Conservation (phyloP, 305 asterid species). For the Fraxinus baroniana region DNA sequence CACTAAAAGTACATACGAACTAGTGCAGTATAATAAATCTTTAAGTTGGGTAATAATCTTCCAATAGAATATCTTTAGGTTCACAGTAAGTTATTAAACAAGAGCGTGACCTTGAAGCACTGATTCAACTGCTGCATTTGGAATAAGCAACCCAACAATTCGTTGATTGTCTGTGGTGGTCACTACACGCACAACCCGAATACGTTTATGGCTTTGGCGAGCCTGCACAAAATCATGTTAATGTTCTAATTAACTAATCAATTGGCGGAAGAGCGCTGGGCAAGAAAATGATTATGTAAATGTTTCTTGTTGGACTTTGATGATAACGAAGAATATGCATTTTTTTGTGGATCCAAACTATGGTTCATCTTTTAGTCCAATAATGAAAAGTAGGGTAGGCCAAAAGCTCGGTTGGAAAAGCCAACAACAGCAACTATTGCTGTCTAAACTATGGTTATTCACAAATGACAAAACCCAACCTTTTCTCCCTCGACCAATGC, state of each 20-base stretch:
- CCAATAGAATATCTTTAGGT: not conserved
- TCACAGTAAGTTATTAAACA: not conserved
- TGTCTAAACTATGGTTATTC: not conserved
- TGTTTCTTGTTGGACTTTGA: not conserved
- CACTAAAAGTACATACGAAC: not conserved
- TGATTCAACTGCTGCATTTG: slow-evolving; percentile 91
- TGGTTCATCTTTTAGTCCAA: not conserved
- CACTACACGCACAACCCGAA: slow-evolving; percentile 85
- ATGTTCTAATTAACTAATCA: slow-evolving; percentile 13
- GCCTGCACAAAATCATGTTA: slow-evolving; percentile 46
- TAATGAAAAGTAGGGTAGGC: not conserved
- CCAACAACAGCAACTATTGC: not conserved
- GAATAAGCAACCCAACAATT: slow-evolving; percentile 87
- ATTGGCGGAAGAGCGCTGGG: slow-evolving; percentile 11
- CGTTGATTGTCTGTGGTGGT: slow-evolving; percentile 80
- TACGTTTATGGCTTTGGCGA: slow-evolving; percentile 78
- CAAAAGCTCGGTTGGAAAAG: not conserved
- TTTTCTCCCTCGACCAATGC: not conserved
- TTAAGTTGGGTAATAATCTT: not conserved
- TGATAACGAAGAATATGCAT: not conserved
- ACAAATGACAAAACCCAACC: not conserved
- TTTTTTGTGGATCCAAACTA: not conserved
- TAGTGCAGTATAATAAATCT: not conserved
- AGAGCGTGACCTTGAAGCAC: slow-evolving; percentile 78
- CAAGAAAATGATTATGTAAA: not conserved